Conservation (phyloP, 345 rosid genomes). For the Geranium rotundifolium region DNA sequence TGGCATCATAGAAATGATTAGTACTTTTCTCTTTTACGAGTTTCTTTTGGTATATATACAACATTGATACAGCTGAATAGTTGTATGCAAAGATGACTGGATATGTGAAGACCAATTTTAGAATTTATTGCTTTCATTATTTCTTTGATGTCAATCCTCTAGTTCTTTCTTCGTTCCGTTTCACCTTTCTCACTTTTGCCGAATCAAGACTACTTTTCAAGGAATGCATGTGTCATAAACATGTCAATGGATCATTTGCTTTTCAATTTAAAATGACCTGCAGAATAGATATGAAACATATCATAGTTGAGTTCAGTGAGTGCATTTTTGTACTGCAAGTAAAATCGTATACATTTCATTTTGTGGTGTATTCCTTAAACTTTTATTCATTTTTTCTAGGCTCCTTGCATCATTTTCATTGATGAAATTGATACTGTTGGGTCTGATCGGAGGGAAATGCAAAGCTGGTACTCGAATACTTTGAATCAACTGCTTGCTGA, state of each 20-base stretch:
- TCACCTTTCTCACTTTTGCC: background rate
- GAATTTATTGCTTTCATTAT: no score
- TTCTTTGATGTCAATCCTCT: background rate
- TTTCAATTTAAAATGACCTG: background rate
- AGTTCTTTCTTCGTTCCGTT: background rate
- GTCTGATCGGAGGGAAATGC: slow-evolving; percentile 96
- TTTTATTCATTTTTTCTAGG: slow-evolving; percentile 29
- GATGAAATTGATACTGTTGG: slow-evolving; percentile 99
- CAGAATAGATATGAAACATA: background rate
- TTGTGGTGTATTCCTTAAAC: background rate
- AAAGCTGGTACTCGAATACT: slow-evolving; percentile 91
- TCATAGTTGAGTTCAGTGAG: background rate
- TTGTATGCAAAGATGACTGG: background rate
- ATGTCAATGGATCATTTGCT: background rate
- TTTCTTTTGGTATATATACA: background rate
- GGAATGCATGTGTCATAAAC: background rate
- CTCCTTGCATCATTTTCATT: slow-evolving; percentile 95
- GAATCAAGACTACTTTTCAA: background rate
- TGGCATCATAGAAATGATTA: background rate
- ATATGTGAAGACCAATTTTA: background rate
- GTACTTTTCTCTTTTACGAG: background rate
- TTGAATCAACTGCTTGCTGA: slow-evolving; percentile 94
- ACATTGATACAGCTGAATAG: background rate
- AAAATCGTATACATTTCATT: background rate
- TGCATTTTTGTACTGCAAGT: background rate